These are phyloP conservation scores for Geranomyces michiganensis DNA, from an alignment of 192 early-diverging fungal species.

Conservation along the genomic window DNA sequence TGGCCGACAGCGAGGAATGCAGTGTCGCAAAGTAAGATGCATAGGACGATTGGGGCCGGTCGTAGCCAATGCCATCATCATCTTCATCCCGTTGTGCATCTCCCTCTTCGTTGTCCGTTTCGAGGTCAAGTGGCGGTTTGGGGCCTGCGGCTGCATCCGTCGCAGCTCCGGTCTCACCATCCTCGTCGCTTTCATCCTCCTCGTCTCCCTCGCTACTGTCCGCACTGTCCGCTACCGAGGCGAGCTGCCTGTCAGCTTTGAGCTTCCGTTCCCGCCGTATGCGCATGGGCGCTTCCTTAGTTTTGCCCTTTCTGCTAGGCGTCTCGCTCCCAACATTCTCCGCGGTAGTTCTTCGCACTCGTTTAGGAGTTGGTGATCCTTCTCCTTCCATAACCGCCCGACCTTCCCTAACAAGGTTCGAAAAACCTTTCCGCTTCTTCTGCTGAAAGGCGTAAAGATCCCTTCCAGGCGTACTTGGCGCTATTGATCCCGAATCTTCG, in stretches of 20 bases:
- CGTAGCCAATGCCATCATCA: conserved; percentile 27
- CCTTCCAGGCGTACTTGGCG: conserved; percentile 22
- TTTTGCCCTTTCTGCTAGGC: conserved; percentile 15
- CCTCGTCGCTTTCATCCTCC: conserved; percentile 39
- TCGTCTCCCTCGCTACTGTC: conserved; percentile 30
- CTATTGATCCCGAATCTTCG: neutral
- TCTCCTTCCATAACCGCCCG: neutral
- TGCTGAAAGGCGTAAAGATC: conserved; percentile 26
- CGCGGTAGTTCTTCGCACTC: neutral
- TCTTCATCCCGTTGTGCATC: conserved; percentile 13
- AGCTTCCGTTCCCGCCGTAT: conserved; percentile 3
- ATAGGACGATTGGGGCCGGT: conserved; percentile 34
- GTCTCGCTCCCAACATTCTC: conserved; percentile 7
- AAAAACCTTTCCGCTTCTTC: conserved; percentile 11
- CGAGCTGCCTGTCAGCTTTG: conserved; percentile 13
- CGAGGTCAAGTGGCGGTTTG: neutral
- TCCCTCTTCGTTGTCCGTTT: neutral
- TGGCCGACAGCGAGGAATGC: conserved; percentile 54
- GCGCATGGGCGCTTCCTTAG: conserved; percentile 12
- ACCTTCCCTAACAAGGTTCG: conserved; percentile 10
- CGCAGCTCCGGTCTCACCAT: conserved; percentile 20
- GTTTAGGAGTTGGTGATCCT: conserved; percentile 10
- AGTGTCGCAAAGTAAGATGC: conserved; percentile 73
- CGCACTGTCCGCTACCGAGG: conserved; percentile 28
- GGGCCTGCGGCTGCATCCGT: conserved; percentile 4